Conservation (phyloP, 768 basidiomycete genomes). For the Lactifluus echinatus region DNA sequence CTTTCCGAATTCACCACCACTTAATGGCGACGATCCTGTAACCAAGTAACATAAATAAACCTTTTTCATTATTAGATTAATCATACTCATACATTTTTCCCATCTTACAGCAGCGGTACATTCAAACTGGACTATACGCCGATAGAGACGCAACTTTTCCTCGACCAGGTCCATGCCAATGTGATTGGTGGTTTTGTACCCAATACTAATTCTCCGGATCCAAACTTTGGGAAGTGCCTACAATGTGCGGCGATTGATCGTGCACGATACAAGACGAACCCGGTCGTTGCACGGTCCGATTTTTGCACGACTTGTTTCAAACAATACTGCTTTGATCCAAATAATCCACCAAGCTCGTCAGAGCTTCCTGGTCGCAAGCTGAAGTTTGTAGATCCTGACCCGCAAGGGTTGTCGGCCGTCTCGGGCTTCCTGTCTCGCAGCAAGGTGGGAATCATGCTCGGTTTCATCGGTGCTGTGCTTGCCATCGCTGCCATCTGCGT, state of each 20-base stretch:
- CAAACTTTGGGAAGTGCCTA: constrained; percentile 54
- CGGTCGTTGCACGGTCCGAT: constrained; percentile 21
- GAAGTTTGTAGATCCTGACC: constrained; percentile 47
- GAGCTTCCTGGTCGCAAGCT: constrained; percentile 33
- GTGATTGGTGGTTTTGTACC: constrained; percentile 52
- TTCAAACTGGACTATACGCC: constrained; percentile 53
- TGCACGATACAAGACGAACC: constrained; percentile 18
- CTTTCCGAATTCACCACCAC: constrained; percentile 68
- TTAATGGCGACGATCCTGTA: constrained; percentile 50
- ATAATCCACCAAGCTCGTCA: constrained; percentile 17
- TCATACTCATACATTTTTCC: constrained; percentile 6
- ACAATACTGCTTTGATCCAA: constrained; percentile 27
- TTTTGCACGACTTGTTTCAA: constrained; percentile 25
- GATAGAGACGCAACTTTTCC: constrained; percentile 45
- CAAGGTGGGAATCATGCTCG: constrained; percentile 43
- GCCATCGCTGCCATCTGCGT: constrained; percentile 32
- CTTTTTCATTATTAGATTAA: not conserved
- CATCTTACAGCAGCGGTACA: constrained; percentile 41
- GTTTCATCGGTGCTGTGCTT: constrained; percentile 33
- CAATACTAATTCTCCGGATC: constrained; percentile 47
- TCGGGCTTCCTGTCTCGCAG: constrained; percentile 35
- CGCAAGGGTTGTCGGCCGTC: constrained; percentile 37
- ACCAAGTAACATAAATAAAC: constrained; percentile 44
- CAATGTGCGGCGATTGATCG: constrained; percentile 56
- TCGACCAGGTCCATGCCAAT: constrained; percentile 52